A percentile compares a stretch with the other conserved stretches of the same genome.
phyloP scores from a whole-genome alignment of 805 yeast genomes.

The Candida nemodendra region DNA sequence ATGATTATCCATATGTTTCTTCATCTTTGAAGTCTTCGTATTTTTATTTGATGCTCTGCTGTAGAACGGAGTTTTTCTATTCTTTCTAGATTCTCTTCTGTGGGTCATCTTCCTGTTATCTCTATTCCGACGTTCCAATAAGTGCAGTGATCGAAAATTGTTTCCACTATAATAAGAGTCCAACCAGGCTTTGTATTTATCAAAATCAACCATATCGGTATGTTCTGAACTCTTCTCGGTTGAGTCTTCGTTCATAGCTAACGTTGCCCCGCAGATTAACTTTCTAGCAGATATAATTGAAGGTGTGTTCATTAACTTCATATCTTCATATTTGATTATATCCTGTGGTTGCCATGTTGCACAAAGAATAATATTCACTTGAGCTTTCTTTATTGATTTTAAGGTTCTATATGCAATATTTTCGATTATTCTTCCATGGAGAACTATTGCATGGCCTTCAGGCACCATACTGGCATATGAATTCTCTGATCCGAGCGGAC shows the following conservation, averaged over 20 bases:
- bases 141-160: neutral
- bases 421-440: constrained; percentile 41
- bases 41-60: too few species aligned
- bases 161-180: constrained; percentile 17
- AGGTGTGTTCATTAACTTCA: constrained; percentile 16
- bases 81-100: too few species aligned
- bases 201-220: constrained; percentile 22
- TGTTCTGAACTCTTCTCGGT: constrained; percentile 2
- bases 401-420: constrained; percentile 37
- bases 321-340: constrained; percentile 25
- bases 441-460: constrained; percentile 37
- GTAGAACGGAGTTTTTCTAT: too few species aligned
- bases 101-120: too few species aligned
- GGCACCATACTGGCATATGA: constrained; percentile 23
- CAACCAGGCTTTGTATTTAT: constrained; percentile 25
- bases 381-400: neutral
- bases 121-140: neutral
- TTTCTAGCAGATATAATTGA: constrained; percentile 15
- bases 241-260: neutral
- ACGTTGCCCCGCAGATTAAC: constrained; percentile 13
- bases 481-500: neutral
- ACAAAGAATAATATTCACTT: constrained; percentile 21
- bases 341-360: constrained; percentile 29
- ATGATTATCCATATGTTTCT: too few species aligned
- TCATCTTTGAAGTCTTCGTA: too few species aligned